Base-by-base conservation (phyloP, 2,329 filamentous ascomycete species). In the Lachnum nothofagi region DNA sequence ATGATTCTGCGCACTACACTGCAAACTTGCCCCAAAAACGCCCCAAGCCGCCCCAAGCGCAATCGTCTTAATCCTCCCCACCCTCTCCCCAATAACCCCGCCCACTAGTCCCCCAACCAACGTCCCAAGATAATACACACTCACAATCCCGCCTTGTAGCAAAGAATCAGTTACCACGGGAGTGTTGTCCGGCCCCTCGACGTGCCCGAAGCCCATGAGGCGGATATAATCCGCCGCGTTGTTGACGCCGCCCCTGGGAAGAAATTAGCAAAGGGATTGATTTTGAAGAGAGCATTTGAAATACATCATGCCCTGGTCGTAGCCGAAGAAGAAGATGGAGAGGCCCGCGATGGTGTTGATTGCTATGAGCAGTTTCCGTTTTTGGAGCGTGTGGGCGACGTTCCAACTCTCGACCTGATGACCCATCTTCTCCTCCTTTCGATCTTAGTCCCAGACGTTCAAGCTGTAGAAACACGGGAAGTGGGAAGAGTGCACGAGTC, bases 161-260 rank as follows among this genome's bases (percentile, higher is more conserved):
- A 84, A 59, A 22, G 76, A 78, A 59, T 83, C 66, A 1, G 77
- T 80, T 9, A 85, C 71, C 2, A 82, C 73, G 0, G 81, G 74
- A 0, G 72, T 73, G 19, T 70, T 68, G 19, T 70, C 64, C 9
- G 69, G 67, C 12, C 70, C 67, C 52, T 78, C 72, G 16, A 77
- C 73, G 56, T 85, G 74, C 5, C 83, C 83, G 53, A 85, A 80
- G 6, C 73, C 74, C 81, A 87, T 86, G 8, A 78, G 67, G 31
- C 78, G 70, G 43, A 82, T 78, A 60, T 86, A 87, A 62, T 85
- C 68, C 42, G 75, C 75, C 33, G 80, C 73, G 40, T 78, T 82
- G 65, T 86, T 86, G 10, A 86, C 82, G 48, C 83, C 83, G 16
- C 78, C 77, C 80, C n/a, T n/a, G n/a, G n/a, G n/a, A n/a, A n/a